phyloP scores from a whole-genome alignment of 352 stramenopile species.

The Aphanomyces astaci region DNA sequence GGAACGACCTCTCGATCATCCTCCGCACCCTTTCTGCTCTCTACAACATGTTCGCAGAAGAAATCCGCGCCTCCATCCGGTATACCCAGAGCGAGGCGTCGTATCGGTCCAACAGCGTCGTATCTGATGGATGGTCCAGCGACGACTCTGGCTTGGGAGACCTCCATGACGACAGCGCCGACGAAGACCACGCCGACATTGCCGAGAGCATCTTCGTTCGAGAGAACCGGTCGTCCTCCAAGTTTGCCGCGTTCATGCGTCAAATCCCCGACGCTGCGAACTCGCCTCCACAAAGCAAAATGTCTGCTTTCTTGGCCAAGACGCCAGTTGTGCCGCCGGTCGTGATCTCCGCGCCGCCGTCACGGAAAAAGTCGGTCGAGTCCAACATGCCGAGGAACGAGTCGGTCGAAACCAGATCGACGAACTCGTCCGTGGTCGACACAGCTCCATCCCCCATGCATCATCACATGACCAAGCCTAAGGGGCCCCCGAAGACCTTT shows the following conservation, averaged over 20 bases:
- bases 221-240: slow-evolving; percentile 22
- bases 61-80: slow-evolving; percentile 29
- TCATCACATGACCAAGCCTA: slow-evolving; percentile 6
- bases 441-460: neutral
- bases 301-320: slow-evolving; percentile 12
- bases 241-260: slow-evolving; percentile 9
- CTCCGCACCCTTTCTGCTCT: slow-evolving; percentile 74
- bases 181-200: slow-evolving; percentile 9
- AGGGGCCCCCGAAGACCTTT: neutral
- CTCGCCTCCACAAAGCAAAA: neutral
- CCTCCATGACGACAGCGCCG: slow-evolving; percentile 16
- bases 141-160: slow-evolving; percentile 19
- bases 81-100: slow-evolving; percentile 29
- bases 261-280: slow-evolving; percentile 1
- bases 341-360: slow-evolving; percentile 8
- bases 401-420: neutral
- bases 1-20: slow-evolving; percentile 49
- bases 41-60: slow-evolving; percentile 71
- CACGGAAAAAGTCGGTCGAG: neutral
- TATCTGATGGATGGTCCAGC: slow-evolving; percentile 38
- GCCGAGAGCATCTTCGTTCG: slow-evolving; percentile 14
- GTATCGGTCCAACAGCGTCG: slow-evolving; percentile 23
- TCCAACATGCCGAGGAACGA: neutral
- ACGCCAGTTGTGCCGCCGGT: slow-evolving; percentile 2
- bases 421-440: neutral